Conservation (phyloP, 1,284 basidiomycete genomes). For the Irpex sp. region DNA sequence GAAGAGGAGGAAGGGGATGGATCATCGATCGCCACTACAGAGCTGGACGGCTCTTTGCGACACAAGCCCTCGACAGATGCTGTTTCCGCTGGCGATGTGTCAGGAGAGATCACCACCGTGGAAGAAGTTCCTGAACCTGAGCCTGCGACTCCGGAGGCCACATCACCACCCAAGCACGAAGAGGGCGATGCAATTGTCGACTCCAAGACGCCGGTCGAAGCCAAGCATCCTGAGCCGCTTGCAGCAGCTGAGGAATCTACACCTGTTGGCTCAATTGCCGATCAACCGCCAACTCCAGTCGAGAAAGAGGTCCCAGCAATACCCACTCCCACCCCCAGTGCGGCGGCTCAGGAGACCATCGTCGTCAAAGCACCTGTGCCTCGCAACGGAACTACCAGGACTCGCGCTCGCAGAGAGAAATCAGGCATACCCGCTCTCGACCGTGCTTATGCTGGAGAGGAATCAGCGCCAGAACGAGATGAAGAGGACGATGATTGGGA, state of each 20-base stretch:
- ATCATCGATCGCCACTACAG: conserved; percentile 18
- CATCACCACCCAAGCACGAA: conserved; percentile 35
- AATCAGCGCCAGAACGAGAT: conserved; percentile 49
- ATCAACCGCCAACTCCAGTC: background rate
- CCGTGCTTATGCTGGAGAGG: conserved; percentile 58
- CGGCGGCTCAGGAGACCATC: conserved; percentile 12
- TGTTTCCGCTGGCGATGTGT: conserved; percentile 7
- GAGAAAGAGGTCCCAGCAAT: background rate
- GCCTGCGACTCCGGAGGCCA: conserved; percentile 72
- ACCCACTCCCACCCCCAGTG: background rate
- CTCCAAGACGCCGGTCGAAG: conserved; percentile 13
- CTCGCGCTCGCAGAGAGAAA: conserved; percentile 57
- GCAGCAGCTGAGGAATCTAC: background rate
- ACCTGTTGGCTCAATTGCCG: background rate
- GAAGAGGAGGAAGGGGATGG: conserved; percentile 21
- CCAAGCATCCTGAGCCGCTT: conserved; percentile 13
- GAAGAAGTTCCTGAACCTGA: conserved; percentile 55
- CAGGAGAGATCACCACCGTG: conserved; percentile 25
- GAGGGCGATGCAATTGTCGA: conserved; percentile 11
- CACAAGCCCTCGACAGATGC: conserved; percentile 4
- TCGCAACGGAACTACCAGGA: conserved; percentile 20
- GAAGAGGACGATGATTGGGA: conserved; percentile 86
- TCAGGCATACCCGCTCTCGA: conserved; percentile 77
- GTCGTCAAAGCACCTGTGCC: conserved; percentile 27
- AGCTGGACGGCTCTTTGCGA: conserved; percentile 22